Percentiles rank a stretch among this genome's conserved stretches.
Conservation (phyloP, 768 basidiomycete species). For the Nevesoporus exiguus region DNA sequence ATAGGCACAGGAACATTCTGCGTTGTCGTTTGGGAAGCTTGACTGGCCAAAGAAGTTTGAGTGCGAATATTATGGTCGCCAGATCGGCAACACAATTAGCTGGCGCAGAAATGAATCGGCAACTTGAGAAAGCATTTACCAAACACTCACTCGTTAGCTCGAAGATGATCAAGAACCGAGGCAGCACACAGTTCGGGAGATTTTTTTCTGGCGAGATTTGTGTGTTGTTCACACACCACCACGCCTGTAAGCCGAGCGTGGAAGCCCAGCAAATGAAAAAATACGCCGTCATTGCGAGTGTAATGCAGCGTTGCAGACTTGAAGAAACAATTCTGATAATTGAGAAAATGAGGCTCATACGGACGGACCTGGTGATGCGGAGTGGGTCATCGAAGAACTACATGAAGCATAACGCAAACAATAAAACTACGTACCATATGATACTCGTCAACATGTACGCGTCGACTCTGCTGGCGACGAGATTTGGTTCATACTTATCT, state of each 20-base stretch:
- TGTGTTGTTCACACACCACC: constrained; percentile 6
- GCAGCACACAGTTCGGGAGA: not conserved
- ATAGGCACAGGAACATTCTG: constrained; percentile 16
- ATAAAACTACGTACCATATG: constrained; percentile 7
- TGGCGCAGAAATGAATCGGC: not conserved
- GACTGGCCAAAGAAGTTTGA: constrained; percentile 17
- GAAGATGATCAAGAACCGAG: constrained; percentile 5
- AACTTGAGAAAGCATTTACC: no score
- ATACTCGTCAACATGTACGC: constrained; percentile 9
- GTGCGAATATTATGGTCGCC: not conserved
- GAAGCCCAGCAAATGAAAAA: constrained; percentile 3
- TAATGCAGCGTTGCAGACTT: not conserved
- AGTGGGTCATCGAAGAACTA: not conserved
- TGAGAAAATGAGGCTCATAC: constrained; percentile 16
- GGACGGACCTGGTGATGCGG: constrained; percentile 13
- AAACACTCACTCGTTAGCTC: constrained; percentile 3
- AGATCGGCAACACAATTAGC: constrained; percentile 6
- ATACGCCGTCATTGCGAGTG: not conserved
- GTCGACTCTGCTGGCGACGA: not conserved
- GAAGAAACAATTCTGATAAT: constrained; percentile 8
- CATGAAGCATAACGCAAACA: not conserved
- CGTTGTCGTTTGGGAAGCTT: constrained; percentile 14
- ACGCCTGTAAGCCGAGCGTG: constrained; percentile 4
- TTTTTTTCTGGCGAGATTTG: not conserved
- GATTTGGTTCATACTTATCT: not conserved